These are phyloP conservation scores for Thermothielavioides terrestris DNA, from an alignment of 495 filamentous ascomycete species.

Conservation along the genomic window DNA sequence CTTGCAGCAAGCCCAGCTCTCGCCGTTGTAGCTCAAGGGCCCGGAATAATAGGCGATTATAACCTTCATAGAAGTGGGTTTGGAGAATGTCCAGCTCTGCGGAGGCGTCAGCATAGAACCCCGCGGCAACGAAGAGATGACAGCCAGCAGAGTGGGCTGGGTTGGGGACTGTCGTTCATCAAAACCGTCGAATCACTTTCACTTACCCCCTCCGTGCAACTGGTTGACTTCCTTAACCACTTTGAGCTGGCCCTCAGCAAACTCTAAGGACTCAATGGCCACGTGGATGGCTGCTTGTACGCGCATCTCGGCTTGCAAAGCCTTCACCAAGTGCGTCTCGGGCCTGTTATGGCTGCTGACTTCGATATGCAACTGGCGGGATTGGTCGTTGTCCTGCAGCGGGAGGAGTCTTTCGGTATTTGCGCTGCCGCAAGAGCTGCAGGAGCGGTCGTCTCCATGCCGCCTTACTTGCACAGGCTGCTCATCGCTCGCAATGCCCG, in stretches of 20 bases:
- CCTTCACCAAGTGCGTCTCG: conserved; percentile 13
- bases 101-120: background rate
- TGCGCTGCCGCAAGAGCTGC: background rate
- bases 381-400: background rate
- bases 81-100: conserved; percentile 16
- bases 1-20: conserved; percentile 8
- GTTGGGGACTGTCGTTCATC: too few relatives aligned
- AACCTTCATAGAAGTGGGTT: conserved; percentile 24
- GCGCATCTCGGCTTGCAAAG: conserved; percentile 24
- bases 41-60: conserved; percentile 21
- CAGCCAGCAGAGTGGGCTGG: too few relatives aligned
- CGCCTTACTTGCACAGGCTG: too few relatives aligned
- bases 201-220: conserved; percentile 19
- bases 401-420: conserved; percentile 1
- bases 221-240: conserved; percentile 21
- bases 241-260: conserved; percentile 24
- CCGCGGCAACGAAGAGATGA: too few relatives aligned
- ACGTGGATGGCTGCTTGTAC: conserved; percentile 28
- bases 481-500: too few relatives aligned
- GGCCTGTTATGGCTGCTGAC: background rate
- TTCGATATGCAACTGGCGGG: background rate
- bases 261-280: conserved; percentile 25
- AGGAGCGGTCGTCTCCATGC: too few relatives aligned
- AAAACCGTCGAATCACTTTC: background rate
- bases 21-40: conserved; percentile 21